phyloP scores from a whole-genome alignment of 2,329 filamentous ascomycete genomes.

The Catunica adiposa region DNA sequence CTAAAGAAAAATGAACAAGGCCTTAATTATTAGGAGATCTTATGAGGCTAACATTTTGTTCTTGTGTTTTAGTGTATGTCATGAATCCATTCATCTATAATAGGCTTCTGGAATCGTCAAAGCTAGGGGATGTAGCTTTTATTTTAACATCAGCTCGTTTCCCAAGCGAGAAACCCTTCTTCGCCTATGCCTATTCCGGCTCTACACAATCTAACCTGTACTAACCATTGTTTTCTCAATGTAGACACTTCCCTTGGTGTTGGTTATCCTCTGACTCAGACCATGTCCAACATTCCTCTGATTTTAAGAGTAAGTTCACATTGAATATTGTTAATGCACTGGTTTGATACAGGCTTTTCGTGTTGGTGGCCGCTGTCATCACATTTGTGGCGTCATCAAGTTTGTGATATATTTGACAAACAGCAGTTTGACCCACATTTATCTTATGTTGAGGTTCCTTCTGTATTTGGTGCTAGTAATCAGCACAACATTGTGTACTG shows the following conservation, averaged over 20 bases:
- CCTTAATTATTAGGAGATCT: neutral
- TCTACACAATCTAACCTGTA: neutral
- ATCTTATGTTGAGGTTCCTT: neutral
- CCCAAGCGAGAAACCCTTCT: neutral
- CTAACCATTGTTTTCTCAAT: neutral
- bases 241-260: conserved; percentile 18
- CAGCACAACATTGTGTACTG: too few relatives aligned
- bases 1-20: neutral
- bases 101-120: too few relatives aligned
- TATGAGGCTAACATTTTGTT: neutral
- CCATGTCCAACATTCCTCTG: conserved; percentile 17
- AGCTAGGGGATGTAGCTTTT: too few relatives aligned
- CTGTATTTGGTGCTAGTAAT: neutral
- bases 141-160: too few relatives aligned
- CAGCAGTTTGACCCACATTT: conserved; percentile 1
- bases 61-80: conserved; percentile 12
- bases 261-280: conserved; percentile 17
- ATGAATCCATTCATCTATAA: too few relatives aligned
- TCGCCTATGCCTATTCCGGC: neutral
- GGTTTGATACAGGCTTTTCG: too few relatives aligned
- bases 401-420: neutral
- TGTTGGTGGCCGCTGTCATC: neutral
- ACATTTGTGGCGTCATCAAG: neutral
- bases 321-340: too few relatives aligned
- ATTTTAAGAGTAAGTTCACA: conserved; percentile 16